A percentile compares a stretch with the other conserved stretches of the same genome.
Conservation (phyloP, 331 rosid genomes). For the Rhamnella rubrinervis region DNA sequence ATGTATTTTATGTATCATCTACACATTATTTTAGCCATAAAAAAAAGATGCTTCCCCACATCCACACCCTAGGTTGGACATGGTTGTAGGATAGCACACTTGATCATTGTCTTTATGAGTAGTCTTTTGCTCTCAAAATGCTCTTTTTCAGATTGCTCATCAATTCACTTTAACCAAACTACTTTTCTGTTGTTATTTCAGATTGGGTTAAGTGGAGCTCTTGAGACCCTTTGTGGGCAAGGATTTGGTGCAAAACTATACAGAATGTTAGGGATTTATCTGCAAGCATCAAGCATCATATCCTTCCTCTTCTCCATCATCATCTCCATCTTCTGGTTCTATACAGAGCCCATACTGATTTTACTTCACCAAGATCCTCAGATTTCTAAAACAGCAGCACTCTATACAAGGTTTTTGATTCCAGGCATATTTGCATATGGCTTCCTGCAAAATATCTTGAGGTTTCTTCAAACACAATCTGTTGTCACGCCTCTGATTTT, state of each 20-base stretch:
- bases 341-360: constrained; percentile 56
- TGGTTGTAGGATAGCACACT: too few relatives aligned
- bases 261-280: constrained; percentile 63
- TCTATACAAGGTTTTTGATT: constrained; percentile 54
- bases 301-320: constrained; percentile 44
- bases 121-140: not conserved
- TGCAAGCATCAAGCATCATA: constrained; percentile 70
- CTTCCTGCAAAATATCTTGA: constrained; percentile 56
- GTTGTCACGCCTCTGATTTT: constrained; percentile 48
- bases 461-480: constrained; percentile 82
- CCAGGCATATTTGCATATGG: constrained; percentile 72
- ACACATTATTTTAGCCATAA: too few relatives aligned
- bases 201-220: constrained; percentile 83
- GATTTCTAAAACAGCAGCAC: constrained; percentile 51
- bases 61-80: too few relatives aligned
- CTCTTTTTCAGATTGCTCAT: not conserved
- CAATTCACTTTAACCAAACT: not conserved
- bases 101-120: too few relatives aligned
- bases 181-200: constrained; percentile 19
- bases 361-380: constrained; percentile 63
- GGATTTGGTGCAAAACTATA: constrained; percentile 63
- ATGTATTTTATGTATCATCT: too few relatives aligned
- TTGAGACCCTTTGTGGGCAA: constrained; percentile 86
- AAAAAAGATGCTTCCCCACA: too few relatives aligned
- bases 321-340: constrained; percentile 62